Base-by-base conservation (phyloP, 2,329 filamentous ascomycete genomes). In the Penicillium sp. region DNA sequence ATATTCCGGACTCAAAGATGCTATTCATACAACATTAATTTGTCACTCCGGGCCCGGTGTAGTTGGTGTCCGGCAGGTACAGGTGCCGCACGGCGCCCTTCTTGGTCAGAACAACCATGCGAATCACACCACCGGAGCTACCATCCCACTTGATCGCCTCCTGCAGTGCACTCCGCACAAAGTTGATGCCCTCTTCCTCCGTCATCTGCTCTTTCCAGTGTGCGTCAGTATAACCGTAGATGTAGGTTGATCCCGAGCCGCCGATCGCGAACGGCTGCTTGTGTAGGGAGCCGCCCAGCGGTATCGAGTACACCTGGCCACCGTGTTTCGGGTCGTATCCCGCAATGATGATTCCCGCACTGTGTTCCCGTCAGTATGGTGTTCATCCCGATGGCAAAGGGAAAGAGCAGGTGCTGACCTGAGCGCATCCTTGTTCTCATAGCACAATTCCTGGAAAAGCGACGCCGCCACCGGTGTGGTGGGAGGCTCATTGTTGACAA, bases 111-210 rank as follows among this genome's bases (percentile, higher is more conserved):
- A 98, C 93, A 52, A 97, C 91, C 87, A 98, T 89, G 60, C 93
- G 84, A 64, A 98, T 98, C 50, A 98, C 93, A 74, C 93, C 93
- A 57, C 93, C 93, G 3, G 93, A 97, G 76, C 90, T 96, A 55
- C 93, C 93, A 68, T 98, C 93, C 93, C 93, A 98, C 75, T 95
- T 95, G 79, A 98, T 97, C 13, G 93, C 93, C 77, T 98, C 91
- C 64, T 82, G 77, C 66, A 98, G 76, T 26, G 93, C 85, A 39
- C 84, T 86, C 76, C 95, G 96, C 68, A 98, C 93, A 64, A 98
- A 98, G 32, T 84, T 73, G 56, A 98, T 84, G 1, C 93, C 93
- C 52, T 95, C 90, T 45, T 82, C 78, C 77, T 97, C 89, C 43
- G 86, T 88, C 90, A 98, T 97, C 56, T 82, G 82, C 73, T 97